A percentile compares a stretch with the other conserved stretches of the same genome.
Evolutionary conservation across 768 basidiomycete genomes (phyloP).

Genomic region (Harrya chromipes): DNA sequence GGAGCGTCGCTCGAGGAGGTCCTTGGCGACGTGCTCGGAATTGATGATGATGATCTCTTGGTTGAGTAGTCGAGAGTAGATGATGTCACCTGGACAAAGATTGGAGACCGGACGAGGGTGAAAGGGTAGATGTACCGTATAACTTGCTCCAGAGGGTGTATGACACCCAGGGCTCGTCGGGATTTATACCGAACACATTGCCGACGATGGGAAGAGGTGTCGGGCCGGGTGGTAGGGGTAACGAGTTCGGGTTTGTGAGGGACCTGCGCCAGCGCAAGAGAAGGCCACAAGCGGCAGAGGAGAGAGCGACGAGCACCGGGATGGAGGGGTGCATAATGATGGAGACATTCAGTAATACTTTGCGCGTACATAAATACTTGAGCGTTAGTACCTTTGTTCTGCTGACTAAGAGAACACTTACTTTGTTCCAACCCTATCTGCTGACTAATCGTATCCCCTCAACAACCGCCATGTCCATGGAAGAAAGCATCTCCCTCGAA

Average conservation of each 20-base stretch:
- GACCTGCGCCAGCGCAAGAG: conserved; percentile 3
- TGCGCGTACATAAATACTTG: too few relatives aligned
- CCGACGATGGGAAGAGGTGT: conserved; percentile 39
- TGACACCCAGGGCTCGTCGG: conserved; percentile 29
- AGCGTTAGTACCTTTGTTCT: too few relatives aligned
- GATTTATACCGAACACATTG: conserved; percentile 27
- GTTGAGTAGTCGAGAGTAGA: conserved; percentile 37
- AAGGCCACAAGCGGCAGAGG: conserved; percentile 6
- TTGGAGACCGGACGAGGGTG: conserved; percentile 10
- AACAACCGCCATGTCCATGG: conserved; percentile 54
- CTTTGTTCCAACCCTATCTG: background rate
- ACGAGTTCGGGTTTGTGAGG: background rate
- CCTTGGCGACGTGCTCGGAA: conserved; percentile 38
- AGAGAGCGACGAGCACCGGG: conserved; percentile 8
- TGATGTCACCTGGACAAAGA: conserved; percentile 30
- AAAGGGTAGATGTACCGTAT: conserved; percentile 22
- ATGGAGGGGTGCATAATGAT: conserved; percentile 11
- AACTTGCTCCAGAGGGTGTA: conserved; percentile 31
- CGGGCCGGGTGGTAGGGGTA: conserved; percentile 49
- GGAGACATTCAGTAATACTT: too few relatives aligned
- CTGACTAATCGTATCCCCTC: conserved; percentile 10
- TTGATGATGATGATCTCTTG: conserved; percentile 39
- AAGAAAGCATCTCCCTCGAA: conserved; percentile 87
- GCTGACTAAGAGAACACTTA: too few relatives aligned
- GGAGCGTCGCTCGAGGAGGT: conserved; percentile 46